Conservation (phyloP, 1,139 yeast genomes). For the Pichia cactophila region DNA sequence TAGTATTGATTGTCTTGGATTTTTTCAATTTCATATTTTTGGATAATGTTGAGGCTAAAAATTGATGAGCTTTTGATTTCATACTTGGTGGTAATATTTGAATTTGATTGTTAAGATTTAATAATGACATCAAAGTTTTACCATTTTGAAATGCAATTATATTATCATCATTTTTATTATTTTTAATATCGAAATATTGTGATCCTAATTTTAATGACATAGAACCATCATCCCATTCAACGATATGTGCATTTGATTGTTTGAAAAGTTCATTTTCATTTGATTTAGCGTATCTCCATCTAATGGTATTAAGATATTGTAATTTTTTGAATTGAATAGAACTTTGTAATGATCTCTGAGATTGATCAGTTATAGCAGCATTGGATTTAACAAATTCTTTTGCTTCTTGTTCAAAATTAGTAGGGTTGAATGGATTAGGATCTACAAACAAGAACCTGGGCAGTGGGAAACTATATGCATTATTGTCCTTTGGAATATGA, state of each 20-base stretch:
- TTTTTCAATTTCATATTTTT: constrained; percentile 54
- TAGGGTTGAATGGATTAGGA: constrained; percentile 82
- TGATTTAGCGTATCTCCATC: constrained; percentile 83
- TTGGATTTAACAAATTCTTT: constrained; percentile 13
- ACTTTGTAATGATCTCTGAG: constrained; percentile 33
- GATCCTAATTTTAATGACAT: constrained; percentile 78
- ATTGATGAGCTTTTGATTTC: constrained; percentile 69
- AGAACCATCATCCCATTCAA: constrained; percentile 93
- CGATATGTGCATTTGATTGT: constrained; percentile 83
- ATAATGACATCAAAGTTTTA: constrained; percentile 58
- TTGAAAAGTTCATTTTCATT: constrained; percentile 60
- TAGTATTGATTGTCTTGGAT: constrained; percentile 49
- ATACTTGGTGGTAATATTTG: constrained; percentile 86
- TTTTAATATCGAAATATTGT: constrained; percentile 76
- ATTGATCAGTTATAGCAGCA: constrained; percentile 24
- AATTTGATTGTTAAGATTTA: constrained; percentile 45
- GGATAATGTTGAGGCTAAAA: constrained; percentile 70
- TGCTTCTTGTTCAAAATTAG: constrained; percentile 40
- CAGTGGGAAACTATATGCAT: constrained; percentile 54
- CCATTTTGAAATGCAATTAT: constrained; percentile 67
- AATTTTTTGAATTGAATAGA: constrained; percentile 41
- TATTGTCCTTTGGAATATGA: constrained; percentile 32
- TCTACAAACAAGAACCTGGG: constrained; percentile 81
- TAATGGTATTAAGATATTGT: constrained; percentile 61
- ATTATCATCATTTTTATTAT: constrained; percentile 62